phyloP scores from a whole-genome alignment of 176 grass and related monocot species.

The maize (Zea mays) region Zm-B73-REFERENCE-NAM-5.0 NC_050101.1:171170001-171170500 shows the following conservation, averaged over 20 bases:
- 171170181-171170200: not conserved
- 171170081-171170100: slow-evolving; percentile 21
- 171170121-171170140: not conserved
- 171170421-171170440: slow-evolving; percentile 77
- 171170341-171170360: slow-evolving; percentile 24
- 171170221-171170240: not conserved
- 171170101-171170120: slow-evolving; percentile 12
- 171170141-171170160: not conserved
- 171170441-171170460: not conserved
- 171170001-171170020: not conserved
- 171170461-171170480: not conserved
- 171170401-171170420: slow-evolving; percentile 76
- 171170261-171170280: slow-evolving; percentile 27
- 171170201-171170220: slow-evolving; percentile 33
- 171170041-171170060: slow-evolving; percentile 29
- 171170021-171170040: slow-evolving; percentile 1
- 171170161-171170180: not conserved
- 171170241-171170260: slow-evolving; percentile 17
- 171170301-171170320: not conserved
- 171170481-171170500: not conserved
- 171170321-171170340: slow-evolving; percentile 1
- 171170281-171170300: slow-evolving; percentile 7
- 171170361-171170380: slow-evolving; percentile 41
- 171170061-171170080: slow-evolving; percentile 8
- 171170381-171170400: slow-evolving; percentile 39